phyloP scores from a whole-genome alignment of 805 yeast species.

The Candida ovalis region DNA sequence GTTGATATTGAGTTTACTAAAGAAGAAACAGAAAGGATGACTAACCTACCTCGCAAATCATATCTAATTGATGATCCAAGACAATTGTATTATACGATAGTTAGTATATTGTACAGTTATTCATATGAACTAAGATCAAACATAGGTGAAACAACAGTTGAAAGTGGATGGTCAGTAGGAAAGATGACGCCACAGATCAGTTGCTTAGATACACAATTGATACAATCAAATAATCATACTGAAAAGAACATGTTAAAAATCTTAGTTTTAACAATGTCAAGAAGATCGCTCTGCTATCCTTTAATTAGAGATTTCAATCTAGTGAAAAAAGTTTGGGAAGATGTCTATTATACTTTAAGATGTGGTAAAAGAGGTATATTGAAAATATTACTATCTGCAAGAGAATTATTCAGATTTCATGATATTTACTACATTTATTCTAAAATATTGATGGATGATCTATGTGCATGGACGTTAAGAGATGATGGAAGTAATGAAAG shows the following conservation, averaged over 20 bases:
- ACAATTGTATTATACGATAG: slow-evolving; percentile 56
- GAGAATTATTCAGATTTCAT: slow-evolving; percentile 76
- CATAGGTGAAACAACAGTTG: slow-evolving; percentile 67
- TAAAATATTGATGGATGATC: slow-evolving; percentile 70
- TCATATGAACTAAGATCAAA: slow-evolving; percentile 74
- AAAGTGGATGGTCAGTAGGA: slow-evolving; percentile 94
- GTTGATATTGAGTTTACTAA: slow-evolving; percentile 52
- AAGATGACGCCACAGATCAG: slow-evolving; percentile 76
- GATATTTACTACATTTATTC: slow-evolving; percentile 84
- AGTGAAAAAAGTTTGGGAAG: slow-evolving; percentile 64
- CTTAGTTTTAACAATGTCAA: slow-evolving; percentile 54
- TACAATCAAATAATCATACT: slow-evolving; percentile 31
- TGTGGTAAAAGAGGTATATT: slow-evolving; percentile 69
- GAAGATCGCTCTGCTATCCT: slow-evolving; percentile 79
- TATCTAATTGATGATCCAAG: slow-evolving; percentile 54
- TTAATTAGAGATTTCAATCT: slow-evolving; percentile 69
- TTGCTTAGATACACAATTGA: slow-evolving; percentile 59
- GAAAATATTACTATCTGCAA: slow-evolving; percentile 52
- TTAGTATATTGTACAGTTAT: slow-evolving; percentile 68
- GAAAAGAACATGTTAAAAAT: slow-evolving; percentile 43
- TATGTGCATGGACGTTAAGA: slow-evolving; percentile 67
- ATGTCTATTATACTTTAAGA: slow-evolving; percentile 58
- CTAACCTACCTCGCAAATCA: slow-evolving; percentile 59
- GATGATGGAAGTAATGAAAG: slow-evolving; percentile 54
- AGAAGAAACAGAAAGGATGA: slow-evolving; percentile 64